phyloP scores from a whole-genome alignment of 116 monocot genomes.

The Trichopus zeylanicus region DNA sequence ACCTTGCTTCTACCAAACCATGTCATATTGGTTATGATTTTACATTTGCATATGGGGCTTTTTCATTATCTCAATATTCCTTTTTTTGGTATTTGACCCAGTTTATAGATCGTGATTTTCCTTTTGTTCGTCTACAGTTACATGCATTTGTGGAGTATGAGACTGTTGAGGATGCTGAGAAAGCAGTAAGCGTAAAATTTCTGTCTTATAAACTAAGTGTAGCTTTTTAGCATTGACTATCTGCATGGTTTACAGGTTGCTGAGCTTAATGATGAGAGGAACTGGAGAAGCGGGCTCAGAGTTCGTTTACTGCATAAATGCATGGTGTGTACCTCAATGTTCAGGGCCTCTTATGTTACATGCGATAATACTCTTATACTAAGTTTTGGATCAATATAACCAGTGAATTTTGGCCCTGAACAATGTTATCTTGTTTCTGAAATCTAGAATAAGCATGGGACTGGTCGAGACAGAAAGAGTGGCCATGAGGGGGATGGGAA shows the following conservation, averaged over 20 bases:
- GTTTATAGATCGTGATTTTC: slow-evolving; percentile 1
- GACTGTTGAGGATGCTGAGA: slow-evolving; percentile 76
- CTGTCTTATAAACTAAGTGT: not conserved
- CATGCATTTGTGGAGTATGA: slow-evolving; percentile 99
- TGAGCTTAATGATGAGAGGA: slow-evolving; percentile 78
- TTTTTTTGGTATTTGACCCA: too few relatives aligned
- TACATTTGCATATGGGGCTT: too few relatives aligned
- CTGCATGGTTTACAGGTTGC: slow-evolving; percentile 29
- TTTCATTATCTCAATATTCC: too few relatives aligned
- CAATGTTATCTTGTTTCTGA: not conserved
- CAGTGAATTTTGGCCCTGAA: not conserved
- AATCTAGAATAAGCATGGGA: slow-evolving; percentile 34
- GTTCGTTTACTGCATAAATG: slow-evolving; percentile 64
- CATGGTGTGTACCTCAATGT: slow-evolving; percentile 32
- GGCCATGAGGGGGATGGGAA: slow-evolving; percentile 49
- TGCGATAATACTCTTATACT: too few relatives aligned
- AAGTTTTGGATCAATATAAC: too few relatives aligned
- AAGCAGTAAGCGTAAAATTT: slow-evolving; percentile 56
- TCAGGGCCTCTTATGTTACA: not conserved
- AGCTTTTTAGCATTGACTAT: not conserved
- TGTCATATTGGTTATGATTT: too few relatives aligned
- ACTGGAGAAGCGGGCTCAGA: slow-evolving; percentile 93
- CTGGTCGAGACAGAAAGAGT: slow-evolving; percentile 35
- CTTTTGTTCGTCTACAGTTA: slow-evolving; percentile 35
- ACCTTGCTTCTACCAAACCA: too few relatives aligned